Conservation (phyloP, 2,329 filamentous ascomycete genomes). For the Aspergillus tanneri region DNA sequence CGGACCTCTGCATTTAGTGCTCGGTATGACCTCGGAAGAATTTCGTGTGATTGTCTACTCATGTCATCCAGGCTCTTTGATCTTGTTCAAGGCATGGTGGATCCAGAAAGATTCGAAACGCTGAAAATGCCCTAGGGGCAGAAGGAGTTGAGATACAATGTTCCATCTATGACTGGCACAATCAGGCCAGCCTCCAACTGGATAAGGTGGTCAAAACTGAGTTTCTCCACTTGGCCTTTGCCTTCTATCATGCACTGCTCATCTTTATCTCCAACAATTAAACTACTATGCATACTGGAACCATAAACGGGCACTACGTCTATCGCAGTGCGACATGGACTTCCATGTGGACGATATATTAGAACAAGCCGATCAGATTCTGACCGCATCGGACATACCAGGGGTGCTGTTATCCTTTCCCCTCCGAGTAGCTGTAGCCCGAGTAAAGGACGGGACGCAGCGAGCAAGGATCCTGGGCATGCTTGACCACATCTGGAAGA, state of each 20-base stretch:
- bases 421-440: conserved; percentile 8
- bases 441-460: background rate
- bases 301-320: background rate
- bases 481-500: background rate
- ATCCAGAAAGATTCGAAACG: no score
- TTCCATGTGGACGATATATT: conserved; percentile 1
- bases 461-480: conserved; percentile 1
- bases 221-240: background rate
- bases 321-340: background rate
- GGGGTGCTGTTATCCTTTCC: conserved; percentile 5
- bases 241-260: conserved; percentile 1
- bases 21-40: background rate
- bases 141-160: no score
- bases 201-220: background rate
- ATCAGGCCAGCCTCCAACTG: background rate
- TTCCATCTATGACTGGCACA: no score
- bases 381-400: background rate
- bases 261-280: conserved; percentile 9
- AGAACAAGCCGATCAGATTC: background rate
- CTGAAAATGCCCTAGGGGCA: no score
- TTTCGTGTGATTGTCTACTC: background rate
- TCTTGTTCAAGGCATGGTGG: background rate
- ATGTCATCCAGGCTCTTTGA: background rate
- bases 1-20: background rate
- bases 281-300: conserved; percentile 7